Conservation (phyloP, 176 grass and related monocot genomes). For the Phragmites australis region DNA sequence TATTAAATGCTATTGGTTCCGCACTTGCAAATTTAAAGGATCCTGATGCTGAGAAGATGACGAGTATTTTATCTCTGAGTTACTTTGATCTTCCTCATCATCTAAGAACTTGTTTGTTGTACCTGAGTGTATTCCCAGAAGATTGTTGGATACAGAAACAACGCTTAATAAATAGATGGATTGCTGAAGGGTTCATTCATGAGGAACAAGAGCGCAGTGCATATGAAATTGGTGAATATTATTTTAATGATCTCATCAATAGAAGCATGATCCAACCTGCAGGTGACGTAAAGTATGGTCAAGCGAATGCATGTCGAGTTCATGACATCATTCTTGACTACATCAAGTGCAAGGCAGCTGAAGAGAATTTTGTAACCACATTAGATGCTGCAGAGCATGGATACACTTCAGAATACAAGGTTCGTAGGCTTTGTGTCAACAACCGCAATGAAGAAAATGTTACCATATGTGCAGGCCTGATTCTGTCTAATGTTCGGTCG, state of each 20-base stretch:
- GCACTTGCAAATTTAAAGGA: background rate
- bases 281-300: background rate
- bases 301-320: background rate
- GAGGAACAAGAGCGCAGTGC: background rate
- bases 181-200: background rate
- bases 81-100: background rate
- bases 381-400: background rate
- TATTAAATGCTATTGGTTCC: background rate
- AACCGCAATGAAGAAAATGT: background rate
- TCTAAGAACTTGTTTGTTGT: too few species aligned
- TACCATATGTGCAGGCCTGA: background rate
- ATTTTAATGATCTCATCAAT: slow-evolving; percentile 8
- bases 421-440: background rate
- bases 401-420: background rate
- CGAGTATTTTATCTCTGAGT: background rate
- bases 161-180: slow-evolving; percentile 1
- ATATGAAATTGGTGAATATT: background rate
- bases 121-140: background rate
- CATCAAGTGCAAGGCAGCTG: background rate
- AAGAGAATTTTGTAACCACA: slow-evolving; percentile 5
- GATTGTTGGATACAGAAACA: background rate
- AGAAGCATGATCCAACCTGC: background rate
- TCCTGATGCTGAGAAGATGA: background rate
- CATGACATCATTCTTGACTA: slow-evolving; percentile 21
- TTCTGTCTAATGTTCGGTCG: background rate